phyloP scores from a whole-genome alignment of 192 early-diverging fungal species.

The Rhizophagus clarus region DNA sequence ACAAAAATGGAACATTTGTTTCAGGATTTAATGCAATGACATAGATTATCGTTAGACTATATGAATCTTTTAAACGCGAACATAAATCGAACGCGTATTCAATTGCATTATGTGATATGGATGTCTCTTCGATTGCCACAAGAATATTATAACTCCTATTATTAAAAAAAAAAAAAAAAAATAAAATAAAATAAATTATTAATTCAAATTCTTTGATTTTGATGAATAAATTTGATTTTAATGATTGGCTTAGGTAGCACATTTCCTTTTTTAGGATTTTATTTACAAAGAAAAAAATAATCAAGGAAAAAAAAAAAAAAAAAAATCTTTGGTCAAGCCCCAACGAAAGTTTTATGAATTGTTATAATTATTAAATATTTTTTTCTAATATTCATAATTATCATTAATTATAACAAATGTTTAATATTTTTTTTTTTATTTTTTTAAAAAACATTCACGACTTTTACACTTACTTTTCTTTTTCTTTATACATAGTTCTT shows the following conservation, averaged over 20 bases:
- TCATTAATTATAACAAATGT: no score
- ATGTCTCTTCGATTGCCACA: slow-evolving; percentile 14
- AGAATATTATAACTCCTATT: slow-evolving; percentile 21
- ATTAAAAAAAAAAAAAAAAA: neutral
- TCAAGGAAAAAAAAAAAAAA: neutral
- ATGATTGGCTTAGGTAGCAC: neutral
- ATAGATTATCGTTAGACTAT: slow-evolving; percentile 16
- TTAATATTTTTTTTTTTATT: no score
- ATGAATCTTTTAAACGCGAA: slow-evolving; percentile 14
- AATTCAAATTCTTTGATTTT: neutral
- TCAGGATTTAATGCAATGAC: slow-evolving; percentile 27
- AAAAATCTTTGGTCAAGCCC: neutral
- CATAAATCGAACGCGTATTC: slow-evolving; percentile 30
- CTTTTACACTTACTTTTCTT: no score
- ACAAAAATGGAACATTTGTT: slow-evolving; percentile 30
- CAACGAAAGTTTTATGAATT: neutral
- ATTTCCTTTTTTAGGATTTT: neutral
- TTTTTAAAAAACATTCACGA: no score
- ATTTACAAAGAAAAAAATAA: neutral
- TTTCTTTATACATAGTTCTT: neutral
- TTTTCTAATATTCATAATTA: no score
- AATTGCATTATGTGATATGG: slow-evolving; percentile 23
- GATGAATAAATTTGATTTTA: neutral
- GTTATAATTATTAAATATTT: no score
- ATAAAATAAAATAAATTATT: no score